Evolutionary conservation across 2,329 filamentous ascomycete species (phyloP).

Genomic region (Aspergillus uvarum): DNA sequence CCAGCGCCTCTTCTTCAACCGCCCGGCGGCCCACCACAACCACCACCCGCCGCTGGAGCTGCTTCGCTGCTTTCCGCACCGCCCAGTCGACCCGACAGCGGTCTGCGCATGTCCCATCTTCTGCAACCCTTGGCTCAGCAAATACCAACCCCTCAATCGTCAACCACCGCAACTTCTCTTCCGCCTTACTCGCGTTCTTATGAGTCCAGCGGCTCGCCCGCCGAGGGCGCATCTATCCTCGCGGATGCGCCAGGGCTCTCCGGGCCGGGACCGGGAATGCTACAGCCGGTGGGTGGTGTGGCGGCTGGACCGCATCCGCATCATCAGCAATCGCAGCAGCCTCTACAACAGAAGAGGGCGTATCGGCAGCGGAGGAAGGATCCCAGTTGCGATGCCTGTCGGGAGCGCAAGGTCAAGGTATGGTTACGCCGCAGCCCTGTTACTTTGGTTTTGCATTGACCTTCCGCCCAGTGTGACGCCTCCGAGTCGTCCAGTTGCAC

Average conservation of each 20-base stretch:
- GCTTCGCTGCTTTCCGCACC: conserved; percentile 36
- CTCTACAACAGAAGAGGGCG: conserved; percentile 78
- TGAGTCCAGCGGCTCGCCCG: conserved; percentile 42
- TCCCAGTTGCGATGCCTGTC: conserved; percentile 94
- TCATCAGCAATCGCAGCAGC: conserved; percentile 59
- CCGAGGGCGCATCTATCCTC: conserved; percentile 36
- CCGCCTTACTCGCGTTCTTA: conserved; percentile 41
- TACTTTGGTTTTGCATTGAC: neutral
- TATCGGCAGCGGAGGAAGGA: conserved; percentile 95
- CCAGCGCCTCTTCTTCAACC: conserved; percentile 29
- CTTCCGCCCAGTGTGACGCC: conserved; percentile 70
- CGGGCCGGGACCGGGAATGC: conserved; percentile 40
- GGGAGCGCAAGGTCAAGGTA: conserved; percentile 73
- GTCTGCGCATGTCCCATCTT: conserved; percentile 44
- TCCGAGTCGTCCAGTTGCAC: conserved; percentile 96
- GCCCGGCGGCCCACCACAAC: conserved; percentile 14
- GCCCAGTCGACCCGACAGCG: conserved; percentile 40
- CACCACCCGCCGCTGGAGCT: conserved; percentile 9
- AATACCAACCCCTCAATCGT: conserved; percentile 22
- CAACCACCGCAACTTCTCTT: conserved; percentile 20
- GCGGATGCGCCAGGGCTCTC: conserved; percentile 38
- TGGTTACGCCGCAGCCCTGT: conserved; percentile 4
- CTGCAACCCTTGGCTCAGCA: conserved; percentile 38
- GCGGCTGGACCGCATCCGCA: conserved; percentile 10
- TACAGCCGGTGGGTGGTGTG: conserved; percentile 4